These are phyloP conservation scores for Fusarium duplospermum DNA, from an alignment of 2,329 filamentous ascomycete genomes.

Conservation along the genomic window DNA sequence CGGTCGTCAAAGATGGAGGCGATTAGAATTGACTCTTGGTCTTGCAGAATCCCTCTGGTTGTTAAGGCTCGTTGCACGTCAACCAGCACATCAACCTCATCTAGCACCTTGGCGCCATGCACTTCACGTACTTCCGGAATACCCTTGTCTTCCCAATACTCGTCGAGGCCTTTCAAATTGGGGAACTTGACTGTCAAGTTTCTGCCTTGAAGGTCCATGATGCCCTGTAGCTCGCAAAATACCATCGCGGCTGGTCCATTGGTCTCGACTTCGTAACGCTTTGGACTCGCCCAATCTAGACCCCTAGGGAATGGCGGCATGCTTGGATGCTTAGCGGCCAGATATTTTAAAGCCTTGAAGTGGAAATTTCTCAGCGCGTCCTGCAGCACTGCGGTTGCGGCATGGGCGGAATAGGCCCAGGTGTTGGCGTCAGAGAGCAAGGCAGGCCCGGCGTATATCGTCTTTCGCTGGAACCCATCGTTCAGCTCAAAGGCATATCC, in stretches of 20 bases:
- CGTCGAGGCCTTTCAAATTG: background rate
- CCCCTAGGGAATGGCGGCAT: background rate
- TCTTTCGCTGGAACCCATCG: slow-evolving; percentile 12
- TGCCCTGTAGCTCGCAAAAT: background rate
- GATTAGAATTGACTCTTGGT: background rate
- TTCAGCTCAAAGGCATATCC: slow-evolving; percentile 1
- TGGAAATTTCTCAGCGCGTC: background rate
- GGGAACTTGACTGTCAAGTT: slow-evolving; percentile 5
- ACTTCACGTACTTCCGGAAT: background rate
- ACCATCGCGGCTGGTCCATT: slow-evolving; percentile 5
- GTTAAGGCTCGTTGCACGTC: background rate
- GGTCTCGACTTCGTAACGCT: background rate
- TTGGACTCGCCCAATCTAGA: background rate
- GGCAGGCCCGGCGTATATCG: background rate
- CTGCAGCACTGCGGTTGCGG: slow-evolving; percentile 6
- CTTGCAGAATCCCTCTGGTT: background rate
- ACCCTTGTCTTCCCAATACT: background rate
- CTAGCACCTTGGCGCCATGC: background rate
- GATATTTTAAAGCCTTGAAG: background rate
- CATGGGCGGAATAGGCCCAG: slow-evolving; percentile 14
- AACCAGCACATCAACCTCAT: background rate
- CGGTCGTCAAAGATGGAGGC: slow-evolving; percentile 1
- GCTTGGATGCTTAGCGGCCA: background rate
- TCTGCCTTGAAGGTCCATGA: background rate
- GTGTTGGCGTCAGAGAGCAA: background rate